These are phyloP conservation scores for Darksidea phi DNA, from an alignment of 495 filamentous ascomycete genomes.

Conservation along the genomic window DNA sequence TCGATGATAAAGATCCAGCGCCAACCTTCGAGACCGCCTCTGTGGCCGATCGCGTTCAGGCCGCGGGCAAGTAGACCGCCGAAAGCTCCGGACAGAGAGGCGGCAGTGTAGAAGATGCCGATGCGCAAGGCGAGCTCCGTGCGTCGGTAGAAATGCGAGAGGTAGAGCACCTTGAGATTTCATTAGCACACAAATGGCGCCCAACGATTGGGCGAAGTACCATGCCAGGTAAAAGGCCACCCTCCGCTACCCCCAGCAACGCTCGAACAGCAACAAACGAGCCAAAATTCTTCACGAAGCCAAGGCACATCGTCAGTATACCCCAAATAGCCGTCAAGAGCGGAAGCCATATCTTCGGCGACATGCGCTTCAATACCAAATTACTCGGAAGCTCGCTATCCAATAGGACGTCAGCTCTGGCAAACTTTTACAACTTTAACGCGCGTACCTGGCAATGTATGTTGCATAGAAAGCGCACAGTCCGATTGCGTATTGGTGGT, in stretches of 20 bases:
- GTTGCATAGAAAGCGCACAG: constrained; percentile 55
- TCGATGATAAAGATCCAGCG: constrained; percentile 34
- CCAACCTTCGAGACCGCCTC: constrained; percentile 40
- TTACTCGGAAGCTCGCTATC: constrained; percentile 31
- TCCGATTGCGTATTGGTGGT: constrained; percentile 32
- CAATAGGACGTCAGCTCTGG: background rate
- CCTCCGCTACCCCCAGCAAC: constrained; percentile 45
- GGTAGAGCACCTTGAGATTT: constrained; percentile 41
- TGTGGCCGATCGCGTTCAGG: constrained; percentile 21
- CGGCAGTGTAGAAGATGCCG: constrained; percentile 34
- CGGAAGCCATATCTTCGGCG: constrained; percentile 24
- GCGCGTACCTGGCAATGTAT: constrained; percentile 47
- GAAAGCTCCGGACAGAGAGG: constrained; percentile 32
- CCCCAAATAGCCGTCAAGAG: constrained; percentile 30
- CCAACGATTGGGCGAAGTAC: constrained; percentile 34
- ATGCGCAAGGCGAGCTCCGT: constrained; percentile 29
- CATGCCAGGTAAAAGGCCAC: constrained; percentile 53
- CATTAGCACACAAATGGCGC: too few relatives aligned
- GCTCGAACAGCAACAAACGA: constrained; percentile 29
- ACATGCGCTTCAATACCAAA: constrained; percentile 41
- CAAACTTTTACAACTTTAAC: background rate
- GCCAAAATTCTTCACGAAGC: constrained; percentile 28
- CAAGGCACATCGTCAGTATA: constrained; percentile 32
- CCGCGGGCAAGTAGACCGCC: constrained; percentile 27
- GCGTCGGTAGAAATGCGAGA: constrained; percentile 30